Evolutionary conservation across 2,329 filamentous ascomycete species (phyloP).

Genomic region (Colletotrichum tropicicola): DNA sequence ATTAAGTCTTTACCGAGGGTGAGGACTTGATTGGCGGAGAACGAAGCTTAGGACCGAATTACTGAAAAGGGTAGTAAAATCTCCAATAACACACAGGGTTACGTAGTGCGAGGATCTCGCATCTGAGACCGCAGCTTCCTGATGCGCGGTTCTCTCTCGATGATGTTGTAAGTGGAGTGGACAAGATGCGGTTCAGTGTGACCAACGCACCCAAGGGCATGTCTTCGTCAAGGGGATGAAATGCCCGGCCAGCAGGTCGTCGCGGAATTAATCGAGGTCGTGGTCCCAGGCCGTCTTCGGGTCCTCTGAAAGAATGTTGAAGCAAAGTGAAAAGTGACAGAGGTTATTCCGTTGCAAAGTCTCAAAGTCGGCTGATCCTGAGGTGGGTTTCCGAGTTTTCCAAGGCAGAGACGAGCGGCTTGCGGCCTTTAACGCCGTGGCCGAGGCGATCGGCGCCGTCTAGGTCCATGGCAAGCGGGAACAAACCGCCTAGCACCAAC

Average conservation of each 20-base stretch:
- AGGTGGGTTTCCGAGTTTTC: background rate
- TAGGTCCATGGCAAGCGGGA: background rate
- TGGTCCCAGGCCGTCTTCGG: too few relatives aligned
- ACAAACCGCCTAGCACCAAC: constrained; percentile 1
- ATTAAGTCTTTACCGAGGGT: too few relatives aligned
- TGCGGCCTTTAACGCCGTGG: background rate
- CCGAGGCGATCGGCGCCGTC: background rate
- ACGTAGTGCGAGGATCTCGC: constrained; percentile 15
- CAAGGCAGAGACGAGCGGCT: background rate
- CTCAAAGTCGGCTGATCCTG: background rate
- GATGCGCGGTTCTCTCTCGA: background rate
- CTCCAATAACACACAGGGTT: background rate
- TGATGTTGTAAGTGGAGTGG: constrained; percentile 5
- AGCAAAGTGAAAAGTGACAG: background rate
- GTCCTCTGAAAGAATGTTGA: too few relatives aligned
- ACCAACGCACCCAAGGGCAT: background rate
- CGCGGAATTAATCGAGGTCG: too few relatives aligned
- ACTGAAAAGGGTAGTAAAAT: background rate
- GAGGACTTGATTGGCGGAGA: too few relatives aligned
- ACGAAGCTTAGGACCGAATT: background rate
- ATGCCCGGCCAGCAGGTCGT: background rate
- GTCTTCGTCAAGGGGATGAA: background rate
- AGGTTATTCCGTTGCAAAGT: constrained; percentile 12
- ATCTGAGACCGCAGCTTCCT: constrained; percentile 7
- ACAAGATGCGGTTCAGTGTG: constrained; percentile 1